phyloP scores from a whole-genome alignment of 805 yeast genomes.

The Naumovozyma baii region DNA sequence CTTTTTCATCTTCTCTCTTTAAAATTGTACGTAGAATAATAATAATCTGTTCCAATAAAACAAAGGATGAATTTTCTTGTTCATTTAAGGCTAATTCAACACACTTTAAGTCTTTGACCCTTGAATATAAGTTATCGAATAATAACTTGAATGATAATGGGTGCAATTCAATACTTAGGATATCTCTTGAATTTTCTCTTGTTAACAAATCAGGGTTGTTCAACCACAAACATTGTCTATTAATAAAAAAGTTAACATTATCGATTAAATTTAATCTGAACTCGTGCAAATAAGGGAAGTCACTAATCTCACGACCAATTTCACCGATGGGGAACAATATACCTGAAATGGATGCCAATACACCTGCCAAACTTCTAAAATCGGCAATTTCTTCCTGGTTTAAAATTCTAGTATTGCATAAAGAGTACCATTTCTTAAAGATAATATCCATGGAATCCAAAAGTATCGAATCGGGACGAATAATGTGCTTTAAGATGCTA shows the following conservation, averaged over 20 bases:
- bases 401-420: slow-evolving; percentile 13
- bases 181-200: slow-evolving; percentile 65
- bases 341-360: slow-evolving; percentile 62
- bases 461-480: slow-evolving; percentile 20
- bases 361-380: slow-evolving; percentile 62
- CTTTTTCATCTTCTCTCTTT: slow-evolving; percentile 26
- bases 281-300: slow-evolving; percentile 8
- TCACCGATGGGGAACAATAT: slow-evolving; percentile 36
- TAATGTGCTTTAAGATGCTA: slow-evolving; percentile 23
- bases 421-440: slow-evolving; percentile 28
- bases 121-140: slow-evolving; percentile 35
- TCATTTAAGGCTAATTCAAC: slow-evolving; percentile 17
- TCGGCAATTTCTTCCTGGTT: slow-evolving; percentile 34
- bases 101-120: slow-evolving; percentile 28
- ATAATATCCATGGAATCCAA: slow-evolving; percentile 30
- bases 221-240: slow-evolving; percentile 41
- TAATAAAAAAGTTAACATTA: slow-evolving; percentile 40
- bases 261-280: slow-evolving; percentile 28
- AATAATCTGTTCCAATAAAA: slow-evolving; percentile 41
- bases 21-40: slow-evolving; percentile 36
- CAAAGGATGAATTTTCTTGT: slow-evolving; percentile 22
- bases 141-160: slow-evolving; percentile 45
- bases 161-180: slow-evolving; percentile 56
- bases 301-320: slow-evolving; percentile 1
- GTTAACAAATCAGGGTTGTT: slow-evolving; percentile 42